Evolutionary conservation across 805 yeast species (phyloP), one percentile per base, ranked within the genome.

Genomic region (Pichia eremophila): DNA sequence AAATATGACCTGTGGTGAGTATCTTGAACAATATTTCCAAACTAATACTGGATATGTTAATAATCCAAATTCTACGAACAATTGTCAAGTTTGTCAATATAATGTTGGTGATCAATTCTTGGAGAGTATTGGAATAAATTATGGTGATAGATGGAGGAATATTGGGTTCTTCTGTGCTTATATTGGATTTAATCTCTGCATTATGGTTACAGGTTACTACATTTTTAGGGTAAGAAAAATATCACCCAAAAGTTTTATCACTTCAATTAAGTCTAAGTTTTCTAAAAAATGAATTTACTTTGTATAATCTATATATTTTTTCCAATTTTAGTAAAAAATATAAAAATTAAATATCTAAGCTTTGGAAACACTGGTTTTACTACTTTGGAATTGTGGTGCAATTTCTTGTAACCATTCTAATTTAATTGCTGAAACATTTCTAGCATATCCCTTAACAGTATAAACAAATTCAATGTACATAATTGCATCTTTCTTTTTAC

Each of bases 391-490:
- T 52, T 81, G 83, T 0, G 88, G 88, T 0, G 89, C 85, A 2
- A 81, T 73, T 52, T 85, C 93, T 59, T 85, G 91, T 43, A 93
- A 65, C 98, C 98, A 91, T 15, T 78, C 76, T 46, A 87, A 66
- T 59, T 87, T 85, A 27, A 93, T 75, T 15, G 83, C 79, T 43
- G 89, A 81, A n/a, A 90, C 95, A 52, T 73, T 83, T 57, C 99
- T 73, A 0, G 95, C 98, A 59, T 90, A 93, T 0, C 96, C 95
- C 63, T 88, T 88, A 14, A 90, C 77, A 0, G 99, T 93, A 62
- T 77, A 91, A 15, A 93, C 97, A 61, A 86, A 90, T 65, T 93
- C 99, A 36, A 89, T 81, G 68, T 88, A 93, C 95, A 93, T 83
- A 46, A 93, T 81, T 1, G 95, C 95, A 54, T 91, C 95, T 41